phyloP scores from a whole-genome alignment of 2,329 filamentous ascomycete species.

The Ceratocystis smalleyi region DNA sequence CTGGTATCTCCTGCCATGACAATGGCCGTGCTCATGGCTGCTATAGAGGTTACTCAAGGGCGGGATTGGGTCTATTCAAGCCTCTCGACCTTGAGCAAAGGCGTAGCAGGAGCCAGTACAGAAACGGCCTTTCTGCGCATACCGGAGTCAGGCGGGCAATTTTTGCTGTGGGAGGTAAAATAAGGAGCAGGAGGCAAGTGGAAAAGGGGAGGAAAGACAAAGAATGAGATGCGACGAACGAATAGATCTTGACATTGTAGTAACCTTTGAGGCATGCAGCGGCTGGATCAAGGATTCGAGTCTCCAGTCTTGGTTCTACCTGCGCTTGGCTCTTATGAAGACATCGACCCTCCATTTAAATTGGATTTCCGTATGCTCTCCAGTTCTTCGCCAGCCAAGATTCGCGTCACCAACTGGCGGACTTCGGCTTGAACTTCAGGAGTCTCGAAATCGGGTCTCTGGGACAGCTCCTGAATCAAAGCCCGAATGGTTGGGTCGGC shows the following conservation, averaged over 20 bases:
- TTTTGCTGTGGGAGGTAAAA: conserved; percentile 43
- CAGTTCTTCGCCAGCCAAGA: conserved; percentile 50
- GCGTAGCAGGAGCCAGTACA: conserved; percentile 27
- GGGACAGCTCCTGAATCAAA: conserved; percentile 77
- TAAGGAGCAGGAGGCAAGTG: conserved; percentile 19
- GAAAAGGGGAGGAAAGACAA: neutral
- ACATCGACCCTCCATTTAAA: neutral
- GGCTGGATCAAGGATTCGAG: neutral
- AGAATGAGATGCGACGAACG: neutral
- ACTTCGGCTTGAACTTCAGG: conserved; percentile 67
- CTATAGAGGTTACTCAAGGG: neutral
- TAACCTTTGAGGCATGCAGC: neutral
- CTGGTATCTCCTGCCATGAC: conserved; percentile 41
- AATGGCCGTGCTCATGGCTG: conserved; percentile 18
- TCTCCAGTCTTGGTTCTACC: neutral
- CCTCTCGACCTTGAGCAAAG: conserved; percentile 35
- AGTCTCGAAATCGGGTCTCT: conserved; percentile 67
- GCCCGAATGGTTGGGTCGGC: conserved; percentile 70
- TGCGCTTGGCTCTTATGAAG: neutral
- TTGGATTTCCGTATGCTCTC: conserved; percentile 27
- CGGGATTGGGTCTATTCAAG: conserved; percentile 21
- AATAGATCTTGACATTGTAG: neutral
- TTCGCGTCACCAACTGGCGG: conserved; percentile 64
- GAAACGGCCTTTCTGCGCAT: conserved; percentile 41
- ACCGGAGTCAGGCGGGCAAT: conserved; percentile 32